phyloP scores from a whole-genome alignment of 1,139 yeast genomes.

The Suhomyces atakaporum region DNA sequence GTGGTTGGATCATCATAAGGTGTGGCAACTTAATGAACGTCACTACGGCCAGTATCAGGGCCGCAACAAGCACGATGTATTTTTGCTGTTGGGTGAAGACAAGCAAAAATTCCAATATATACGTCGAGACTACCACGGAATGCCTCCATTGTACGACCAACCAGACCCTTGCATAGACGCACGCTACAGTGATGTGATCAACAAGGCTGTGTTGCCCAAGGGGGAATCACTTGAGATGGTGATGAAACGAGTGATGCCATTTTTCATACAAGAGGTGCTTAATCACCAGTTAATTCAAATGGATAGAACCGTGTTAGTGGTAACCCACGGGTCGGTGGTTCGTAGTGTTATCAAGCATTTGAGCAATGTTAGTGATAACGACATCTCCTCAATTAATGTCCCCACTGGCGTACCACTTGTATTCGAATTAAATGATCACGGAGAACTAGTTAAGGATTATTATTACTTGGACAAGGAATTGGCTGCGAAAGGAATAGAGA shows the following conservation, averaged over 20 bases:
- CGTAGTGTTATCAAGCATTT: conserved; percentile 65
- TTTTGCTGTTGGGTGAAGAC: conserved; percentile 55
- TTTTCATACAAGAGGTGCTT: conserved; percentile 46
- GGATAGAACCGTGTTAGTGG: conserved; percentile 55
- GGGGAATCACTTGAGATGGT: conserved; percentile 75
- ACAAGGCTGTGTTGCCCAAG: conserved; percentile 46
- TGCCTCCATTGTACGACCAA: conserved; percentile 55
- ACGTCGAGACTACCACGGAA: conserved; percentile 67
- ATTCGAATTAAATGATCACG: conserved; percentile 50
- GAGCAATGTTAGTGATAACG: conserved; percentile 58
- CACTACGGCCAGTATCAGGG: conserved; percentile 82
- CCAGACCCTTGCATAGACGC: conserved; percentile 46
- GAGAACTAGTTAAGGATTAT: conserved; percentile 46
- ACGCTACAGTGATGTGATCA: conserved; percentile 38
- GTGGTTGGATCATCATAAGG: conserved; percentile 52
- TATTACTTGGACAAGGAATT: conserved; percentile 70
- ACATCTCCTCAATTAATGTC: conserved; percentile 64
- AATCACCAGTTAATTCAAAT: conserved; percentile 33
- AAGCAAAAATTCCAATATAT: conserved; percentile 63
- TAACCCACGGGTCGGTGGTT: conserved; percentile 77
- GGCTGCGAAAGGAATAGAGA: conserved; percentile 64
- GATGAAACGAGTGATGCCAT: conserved; percentile 60
- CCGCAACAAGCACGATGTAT: conserved; percentile 55
- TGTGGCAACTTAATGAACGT: conserved; percentile 77
- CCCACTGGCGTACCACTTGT: conserved; percentile 80